Evolutionary conservation across 352 stramenopile species (phyloP).

Genomic region (Phytopythium cucurbitacearum): DNA sequence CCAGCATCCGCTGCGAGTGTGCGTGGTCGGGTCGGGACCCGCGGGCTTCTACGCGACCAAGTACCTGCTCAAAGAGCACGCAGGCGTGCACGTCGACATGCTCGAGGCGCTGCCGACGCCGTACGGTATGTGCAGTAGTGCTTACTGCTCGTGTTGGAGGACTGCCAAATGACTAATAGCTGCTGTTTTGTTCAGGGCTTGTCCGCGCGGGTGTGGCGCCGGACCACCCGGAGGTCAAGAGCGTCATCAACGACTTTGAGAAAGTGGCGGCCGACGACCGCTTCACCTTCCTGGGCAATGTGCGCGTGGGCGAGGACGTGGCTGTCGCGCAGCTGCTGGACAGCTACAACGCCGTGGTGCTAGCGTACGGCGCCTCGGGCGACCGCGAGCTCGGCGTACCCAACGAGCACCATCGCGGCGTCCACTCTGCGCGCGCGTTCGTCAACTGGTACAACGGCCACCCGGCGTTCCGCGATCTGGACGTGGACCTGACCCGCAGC

Average conservation of each 20-base stretch:
- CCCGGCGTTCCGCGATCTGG: conserved; percentile 89
- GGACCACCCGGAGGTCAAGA: conserved; percentile 99
- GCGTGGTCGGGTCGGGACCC: conserved; percentile 88
- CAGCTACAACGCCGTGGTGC: conserved; percentile 93
- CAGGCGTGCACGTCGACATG: conserved; percentile 80
- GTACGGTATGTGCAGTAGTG: conserved; percentile 52
- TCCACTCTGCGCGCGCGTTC: conserved; percentile 91
- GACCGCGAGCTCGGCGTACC: conserved; percentile 87
- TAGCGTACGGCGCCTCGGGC: conserved; percentile 94
- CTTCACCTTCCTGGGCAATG: conserved; percentile 90
- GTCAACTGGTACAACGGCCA: conserved; percentile 99
- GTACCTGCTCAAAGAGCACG: conserved; percentile 89
- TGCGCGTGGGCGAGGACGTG: conserved; percentile 86
- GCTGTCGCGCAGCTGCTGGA: conserved; percentile 81
- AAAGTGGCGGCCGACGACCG: conserved; percentile 76
- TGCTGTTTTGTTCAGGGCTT: conserved; percentile 50
- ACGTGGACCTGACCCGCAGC: conserved; percentile 32
- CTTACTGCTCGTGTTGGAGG: not conserved
- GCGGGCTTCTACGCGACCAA: conserved; percentile 93
- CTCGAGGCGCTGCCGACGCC: conserved; percentile 93
- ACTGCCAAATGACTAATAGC: not conserved
- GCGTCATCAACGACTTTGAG: conserved; percentile 96
- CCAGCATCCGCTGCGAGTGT: conserved; percentile 43
- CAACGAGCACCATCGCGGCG: conserved; percentile 67
- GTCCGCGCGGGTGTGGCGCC: conserved; percentile 96